Evolutionary conservation across 768 basidiomycete species (phyloP).

Genomic region (Trametes maxima): DNA sequence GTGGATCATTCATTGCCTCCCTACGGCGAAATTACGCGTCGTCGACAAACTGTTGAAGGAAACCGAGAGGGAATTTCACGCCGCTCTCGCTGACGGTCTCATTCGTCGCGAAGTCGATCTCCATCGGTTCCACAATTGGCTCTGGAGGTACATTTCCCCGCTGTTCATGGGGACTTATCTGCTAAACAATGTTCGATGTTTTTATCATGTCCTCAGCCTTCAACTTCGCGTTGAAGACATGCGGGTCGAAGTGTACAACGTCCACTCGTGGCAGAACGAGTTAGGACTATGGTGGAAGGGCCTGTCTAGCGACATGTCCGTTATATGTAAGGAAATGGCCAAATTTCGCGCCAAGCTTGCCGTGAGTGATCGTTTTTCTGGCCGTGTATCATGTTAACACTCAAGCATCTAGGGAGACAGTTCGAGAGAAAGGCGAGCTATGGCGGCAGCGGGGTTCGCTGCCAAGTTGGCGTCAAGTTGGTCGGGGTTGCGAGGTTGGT

Average conservation of each 20-base stretch:
- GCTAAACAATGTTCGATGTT: too few relatives aligned
- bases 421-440: not conserved
- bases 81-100: conserved; percentile 1
- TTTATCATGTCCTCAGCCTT: too few relatives aligned
- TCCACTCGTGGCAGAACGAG: not conserved
- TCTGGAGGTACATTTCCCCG: too few relatives aligned
- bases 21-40: not conserved
- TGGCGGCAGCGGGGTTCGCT: not conserved
- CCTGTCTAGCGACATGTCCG: not conserved
- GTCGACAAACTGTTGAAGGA: not conserved
- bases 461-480: not conserved
- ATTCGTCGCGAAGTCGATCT: not conserved
- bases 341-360: not conserved
- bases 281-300: not conserved
- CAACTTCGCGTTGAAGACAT: not conserved
- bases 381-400: not conserved
- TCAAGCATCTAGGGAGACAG: not conserved
- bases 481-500: too few relatives aligned
- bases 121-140: not conserved
- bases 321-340: not conserved
- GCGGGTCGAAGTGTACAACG: not conserved
- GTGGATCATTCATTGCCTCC: not conserved
- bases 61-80: not conserved
- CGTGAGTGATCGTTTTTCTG: not conserved
- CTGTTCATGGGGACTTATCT: too few relatives aligned